Base-by-base conservation (phyloP, 805 yeast genomes). In the Wickerhamomyces chaumierensis region DNA sequence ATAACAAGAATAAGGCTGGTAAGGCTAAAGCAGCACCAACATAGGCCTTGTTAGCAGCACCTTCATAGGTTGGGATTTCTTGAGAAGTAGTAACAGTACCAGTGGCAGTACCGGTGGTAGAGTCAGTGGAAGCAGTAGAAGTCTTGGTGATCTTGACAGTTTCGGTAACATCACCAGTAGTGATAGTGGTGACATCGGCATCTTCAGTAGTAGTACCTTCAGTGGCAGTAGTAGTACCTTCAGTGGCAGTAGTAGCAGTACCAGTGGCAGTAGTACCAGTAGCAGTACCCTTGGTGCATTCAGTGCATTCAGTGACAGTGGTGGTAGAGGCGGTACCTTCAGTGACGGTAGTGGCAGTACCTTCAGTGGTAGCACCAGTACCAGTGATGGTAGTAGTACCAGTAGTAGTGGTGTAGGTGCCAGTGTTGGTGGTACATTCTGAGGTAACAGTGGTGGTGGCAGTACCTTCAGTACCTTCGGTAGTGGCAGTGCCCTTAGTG, bases 141-240 rank as follows among this genome's bases (percentile, higher is more conserved):
- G 5, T 34, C 42, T 18, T 33, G 35, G 13, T 29, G 31, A n/a
- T 35, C 45, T 13, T 41, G 44, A 3, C 45, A 39, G 3, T 36
- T 7, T 18, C 13, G 6, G n/a, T 27, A 13, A 8, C 19, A 12
- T 31, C 14, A 12, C 6, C 18, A 18, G 25, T 18, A 3, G n/a
- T n/a, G 6, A 20, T 33, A 27, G 37, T 15, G 15, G 37, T 20
- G 6, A 5, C 5, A 23, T 18, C 15, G 36, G 38, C 18, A 20
- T 25, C 6, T 25, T 41, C 18, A 17, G 43, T 15, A 13, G 28
- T 17, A 27, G 37, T 5, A 31, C 42, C 5, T 32, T 27, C 33
- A 44, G 12, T 40, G 44, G 3, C 45, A 39, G 3, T 36, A 5
- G 16, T 19, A 6, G n/a, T 27, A 25, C 29, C 19, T 11, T 21